These are phyloP conservation scores for Hymenoscyphus albidus DNA, from an alignment of 2,329 filamentous ascomycete species.

Conservation along the genomic window DNA sequence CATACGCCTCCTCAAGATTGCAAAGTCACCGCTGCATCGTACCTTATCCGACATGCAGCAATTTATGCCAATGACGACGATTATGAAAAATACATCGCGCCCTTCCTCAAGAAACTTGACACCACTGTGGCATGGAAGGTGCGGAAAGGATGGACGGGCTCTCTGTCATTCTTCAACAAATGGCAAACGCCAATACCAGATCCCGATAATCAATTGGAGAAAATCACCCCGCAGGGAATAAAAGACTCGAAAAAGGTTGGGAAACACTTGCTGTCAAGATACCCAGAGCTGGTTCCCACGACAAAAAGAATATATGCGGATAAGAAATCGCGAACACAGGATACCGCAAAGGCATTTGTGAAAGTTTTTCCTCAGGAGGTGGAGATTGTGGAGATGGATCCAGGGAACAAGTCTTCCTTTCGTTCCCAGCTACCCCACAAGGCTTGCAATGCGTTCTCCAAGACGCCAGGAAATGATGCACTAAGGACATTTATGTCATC, in stretches of 20 bases:
- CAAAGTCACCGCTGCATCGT: slow-evolving; percentile 48
- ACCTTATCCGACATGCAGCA: slow-evolving; percentile 55
- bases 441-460: slow-evolving; percentile 54
- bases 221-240: slow-evolving; percentile 32
- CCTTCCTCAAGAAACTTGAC: slow-evolving; percentile 53
- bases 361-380: slow-evolving; percentile 30
- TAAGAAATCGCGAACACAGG: slow-evolving; percentile 32
- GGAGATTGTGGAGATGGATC: slow-evolving; percentile 34
- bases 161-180: slow-evolving; percentile 28
- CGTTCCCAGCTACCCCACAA: slow-evolving; percentile 42
- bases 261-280: slow-evolving; percentile 29
- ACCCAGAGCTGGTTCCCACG: slow-evolving; percentile 30
- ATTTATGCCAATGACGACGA: slow-evolving; percentile 59
- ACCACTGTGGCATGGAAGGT: slow-evolving; percentile 40
- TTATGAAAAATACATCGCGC: slow-evolving; percentile 53
- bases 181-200: slow-evolving; percentile 33
- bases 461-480: slow-evolving; percentile 29
- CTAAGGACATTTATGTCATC: slow-evolving; percentile 42
- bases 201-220: slow-evolving; percentile 31
- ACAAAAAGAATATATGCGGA: slow-evolving; percentile 32
- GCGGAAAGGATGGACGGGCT: slow-evolving; percentile 29
- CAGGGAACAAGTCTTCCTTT: slow-evolving; percentile 50
- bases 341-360: slow-evolving; percentile 31
- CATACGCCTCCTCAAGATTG: slow-evolving; percentile 50
- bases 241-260: slow-evolving; percentile 31